phyloP scores from a whole-genome alignment of 176 grass and related monocot genomes.

The Guadua angustifolia region DNA sequence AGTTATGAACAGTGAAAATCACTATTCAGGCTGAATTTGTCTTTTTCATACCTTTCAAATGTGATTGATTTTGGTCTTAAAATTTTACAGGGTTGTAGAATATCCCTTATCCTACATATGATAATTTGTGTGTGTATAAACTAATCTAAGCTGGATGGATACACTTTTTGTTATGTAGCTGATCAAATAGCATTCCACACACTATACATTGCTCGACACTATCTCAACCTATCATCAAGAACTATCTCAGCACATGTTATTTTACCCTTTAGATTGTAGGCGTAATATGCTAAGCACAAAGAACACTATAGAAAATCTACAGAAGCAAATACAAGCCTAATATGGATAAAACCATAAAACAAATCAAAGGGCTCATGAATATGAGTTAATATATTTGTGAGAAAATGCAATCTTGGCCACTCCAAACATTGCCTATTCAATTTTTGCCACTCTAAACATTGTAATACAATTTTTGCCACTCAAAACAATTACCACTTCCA shows the following conservation, averaged over 20 bases:
- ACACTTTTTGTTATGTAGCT: not conserved
- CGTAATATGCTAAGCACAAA: not conserved
- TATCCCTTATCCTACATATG: too few species aligned
- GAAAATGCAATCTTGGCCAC: too few species aligned
- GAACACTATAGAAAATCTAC: not conserved
- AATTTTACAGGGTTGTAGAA: too few species aligned
- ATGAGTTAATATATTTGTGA: slow-evolving; percentile 4
- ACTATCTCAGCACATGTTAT: slow-evolving; percentile 4
- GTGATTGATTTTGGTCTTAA: too few species aligned
- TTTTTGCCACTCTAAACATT: too few species aligned
- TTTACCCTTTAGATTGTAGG: not conserved
- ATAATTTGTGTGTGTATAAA: not conserved
- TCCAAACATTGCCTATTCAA: too few species aligned
- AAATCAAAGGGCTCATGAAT: not conserved
- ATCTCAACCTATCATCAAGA: not conserved
- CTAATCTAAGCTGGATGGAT: not conserved
- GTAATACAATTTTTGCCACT: too few species aligned
- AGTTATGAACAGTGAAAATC: too few species aligned
- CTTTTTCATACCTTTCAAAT: too few species aligned
- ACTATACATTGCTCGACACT: not conserved
- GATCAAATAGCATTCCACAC: not conserved
- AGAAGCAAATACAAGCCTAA: not conserved
- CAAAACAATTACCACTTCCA: too few species aligned
- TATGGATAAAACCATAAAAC: not conserved
- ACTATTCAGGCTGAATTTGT: too few species aligned